These are phyloP conservation scores for Fagus crenata DNA, from an alignment of 306 rosid genomes.

Conservation along the genomic window DNA sequence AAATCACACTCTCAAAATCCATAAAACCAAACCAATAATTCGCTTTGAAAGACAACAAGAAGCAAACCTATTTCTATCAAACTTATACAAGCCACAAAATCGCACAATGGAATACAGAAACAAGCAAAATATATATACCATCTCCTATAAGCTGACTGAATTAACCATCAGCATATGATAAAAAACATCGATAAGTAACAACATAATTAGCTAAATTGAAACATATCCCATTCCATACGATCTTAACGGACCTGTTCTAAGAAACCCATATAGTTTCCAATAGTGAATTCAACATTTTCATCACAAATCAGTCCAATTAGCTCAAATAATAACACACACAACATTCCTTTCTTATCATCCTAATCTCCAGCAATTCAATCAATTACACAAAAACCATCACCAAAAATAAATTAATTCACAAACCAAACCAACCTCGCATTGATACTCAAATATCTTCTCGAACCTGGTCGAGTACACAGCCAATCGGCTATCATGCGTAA, in stretches of 20 bases:
- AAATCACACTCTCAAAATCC: too few relatives aligned
- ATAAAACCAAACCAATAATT: too few relatives aligned
- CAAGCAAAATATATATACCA: not conserved
- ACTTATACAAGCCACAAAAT: too few relatives aligned
- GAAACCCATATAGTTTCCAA: not conserved
- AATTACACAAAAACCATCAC: not conserved
- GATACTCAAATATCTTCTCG: slow-evolving; percentile 81
- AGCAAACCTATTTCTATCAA: too few relatives aligned
- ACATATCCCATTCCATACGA: not conserved
- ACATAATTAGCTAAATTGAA: not conserved
- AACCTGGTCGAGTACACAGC: slow-evolving; percentile 73
- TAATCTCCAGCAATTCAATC: not conserved
- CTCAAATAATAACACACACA: not conserved
- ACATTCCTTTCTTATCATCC: not conserved
- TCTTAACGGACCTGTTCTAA: not conserved
- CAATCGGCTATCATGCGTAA: slow-evolving; percentile 84
- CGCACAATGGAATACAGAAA: too few relatives aligned
- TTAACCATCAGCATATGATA: not conserved
- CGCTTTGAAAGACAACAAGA: too few relatives aligned
- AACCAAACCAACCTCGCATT: slow-evolving; percentile 68
- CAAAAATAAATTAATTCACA: not conserved
- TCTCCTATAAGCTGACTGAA: not conserved
- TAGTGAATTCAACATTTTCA: not conserved
- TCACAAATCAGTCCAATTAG: not conserved
- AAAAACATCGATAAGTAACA: not conserved